phyloP scores from a whole-genome alignment of 306 rosid genomes.

The Castanea crenata region DNA sequence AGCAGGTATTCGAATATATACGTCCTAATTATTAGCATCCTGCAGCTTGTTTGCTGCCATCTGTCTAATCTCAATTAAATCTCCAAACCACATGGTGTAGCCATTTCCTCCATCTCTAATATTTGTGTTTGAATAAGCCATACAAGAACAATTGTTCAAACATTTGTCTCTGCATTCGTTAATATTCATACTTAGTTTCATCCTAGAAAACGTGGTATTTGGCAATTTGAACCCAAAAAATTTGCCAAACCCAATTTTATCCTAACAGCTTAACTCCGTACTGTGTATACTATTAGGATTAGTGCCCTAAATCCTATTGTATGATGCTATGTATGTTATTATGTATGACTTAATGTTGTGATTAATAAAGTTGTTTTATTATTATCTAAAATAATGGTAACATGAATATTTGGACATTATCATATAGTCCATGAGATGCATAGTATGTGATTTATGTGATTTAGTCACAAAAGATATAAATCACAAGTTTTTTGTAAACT shows the following conservation, averaged over 20 bases:
- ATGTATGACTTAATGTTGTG: too few relatives aligned
- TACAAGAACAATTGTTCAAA: conserved; percentile 55
- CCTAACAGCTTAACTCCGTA: conserved; percentile 28
- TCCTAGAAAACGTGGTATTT: neutral
- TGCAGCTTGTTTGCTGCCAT: conserved; percentile 27
- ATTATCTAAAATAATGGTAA: too few relatives aligned
- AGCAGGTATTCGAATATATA: too few relatives aligned
- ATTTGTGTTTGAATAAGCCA: conserved; percentile 31
- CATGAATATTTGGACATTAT: too few relatives aligned
- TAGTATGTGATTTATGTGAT: too few relatives aligned
- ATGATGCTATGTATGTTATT: too few relatives aligned
- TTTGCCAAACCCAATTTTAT: conserved; percentile 11
- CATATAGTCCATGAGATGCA: too few relatives aligned
- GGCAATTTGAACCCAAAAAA: conserved; percentile 41
- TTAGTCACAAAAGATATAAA: too few relatives aligned
- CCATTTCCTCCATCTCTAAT: too few relatives aligned
- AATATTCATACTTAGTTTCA: conserved; percentile 35
- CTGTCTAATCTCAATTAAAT: conserved; percentile 47
- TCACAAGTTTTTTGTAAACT: too few relatives aligned
- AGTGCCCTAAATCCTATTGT: too few relatives aligned
- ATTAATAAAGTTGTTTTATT: too few relatives aligned
- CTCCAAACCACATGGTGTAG: neutral
- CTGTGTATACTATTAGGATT: neutral
- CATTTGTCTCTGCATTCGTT: conserved; percentile 48
- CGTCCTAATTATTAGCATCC: neutral